These are phyloP conservation scores for Stenogyne calaminthoides DNA, from an alignment of 305 asterid species.

Conservation along the genomic window DNA sequence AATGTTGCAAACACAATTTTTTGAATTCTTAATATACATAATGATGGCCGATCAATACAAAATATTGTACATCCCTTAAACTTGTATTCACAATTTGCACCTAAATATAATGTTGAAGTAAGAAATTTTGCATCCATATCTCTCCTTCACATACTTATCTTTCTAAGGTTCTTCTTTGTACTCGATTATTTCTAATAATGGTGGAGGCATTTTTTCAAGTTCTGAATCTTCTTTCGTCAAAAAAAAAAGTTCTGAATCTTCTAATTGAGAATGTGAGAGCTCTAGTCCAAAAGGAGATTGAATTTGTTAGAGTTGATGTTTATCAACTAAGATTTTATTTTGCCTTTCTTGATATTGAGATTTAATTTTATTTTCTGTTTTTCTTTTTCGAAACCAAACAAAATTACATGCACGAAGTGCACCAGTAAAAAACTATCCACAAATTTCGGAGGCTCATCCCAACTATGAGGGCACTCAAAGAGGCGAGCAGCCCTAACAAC, in stretches of 20 bases:
- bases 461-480: too few species aligned
- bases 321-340: not conserved
- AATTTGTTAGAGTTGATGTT: not conserved
- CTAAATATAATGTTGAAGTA: not conserved
- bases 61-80: too few species aligned
- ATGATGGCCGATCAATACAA: too few species aligned
- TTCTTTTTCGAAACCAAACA: too few species aligned
- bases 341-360: not conserved
- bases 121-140: not conserved
- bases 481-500: too few species aligned
- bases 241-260: too few species aligned
- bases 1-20: too few species aligned
- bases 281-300: not conserved
- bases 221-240: too few species aligned
- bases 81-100: not conserved
- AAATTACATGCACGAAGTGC: too few species aligned
- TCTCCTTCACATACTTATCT: not conserved
- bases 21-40: not conserved
- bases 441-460: too few species aligned
- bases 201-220: not conserved
- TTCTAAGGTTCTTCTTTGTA: not conserved
- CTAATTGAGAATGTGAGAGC: not conserved
- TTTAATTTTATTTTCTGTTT: too few species aligned
- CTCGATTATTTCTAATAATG: not conserved
- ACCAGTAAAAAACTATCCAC: too few species aligned